Conservation (phyloP, 805 yeast genomes). For the Candida pseudofarinosa region DNA sequence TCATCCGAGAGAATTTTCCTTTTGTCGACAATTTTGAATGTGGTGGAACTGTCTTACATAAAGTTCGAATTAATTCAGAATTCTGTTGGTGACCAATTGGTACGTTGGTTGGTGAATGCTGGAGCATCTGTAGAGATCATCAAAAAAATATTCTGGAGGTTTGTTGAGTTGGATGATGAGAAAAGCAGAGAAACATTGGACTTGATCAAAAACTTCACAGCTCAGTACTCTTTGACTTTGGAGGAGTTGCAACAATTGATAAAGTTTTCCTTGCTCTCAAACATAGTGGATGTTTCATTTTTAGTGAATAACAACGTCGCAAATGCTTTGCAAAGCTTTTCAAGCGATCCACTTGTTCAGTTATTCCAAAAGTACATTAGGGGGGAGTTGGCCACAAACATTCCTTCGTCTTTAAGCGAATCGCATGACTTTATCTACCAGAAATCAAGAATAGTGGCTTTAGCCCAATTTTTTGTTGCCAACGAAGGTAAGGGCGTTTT, state of each 20-base stretch:
- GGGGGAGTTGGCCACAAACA: slow-evolving; percentile 28
- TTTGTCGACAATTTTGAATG: slow-evolving; percentile 27
- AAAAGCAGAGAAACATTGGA: slow-evolving; percentile 28
- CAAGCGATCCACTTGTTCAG: slow-evolving; percentile 23
- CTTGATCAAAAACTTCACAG: slow-evolving; percentile 33
- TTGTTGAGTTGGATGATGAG: slow-evolving; percentile 31
- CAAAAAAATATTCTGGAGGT: slow-evolving; percentile 33
- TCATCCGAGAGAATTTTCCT: slow-evolving; percentile 29
- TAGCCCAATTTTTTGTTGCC: slow-evolving; percentile 34
- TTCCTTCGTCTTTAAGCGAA: slow-evolving; percentile 15
- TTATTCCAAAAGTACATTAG: slow-evolving; percentile 30
- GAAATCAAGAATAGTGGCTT: slow-evolving; percentile 38
- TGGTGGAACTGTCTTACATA: slow-evolving; percentile 25
- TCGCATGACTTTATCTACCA: slow-evolving; percentile 21
- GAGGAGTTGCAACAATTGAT: slow-evolving; percentile 29
- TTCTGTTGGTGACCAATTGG: slow-evolving; percentile 35
- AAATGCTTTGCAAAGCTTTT: slow-evolving; percentile 23
- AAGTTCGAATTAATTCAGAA: slow-evolving; percentile 30
- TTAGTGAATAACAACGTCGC: slow-evolving; percentile 40
- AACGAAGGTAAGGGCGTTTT: slow-evolving; percentile 24
- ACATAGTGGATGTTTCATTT: slow-evolving; percentile 38
- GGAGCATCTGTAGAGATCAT: slow-evolving; percentile 26
- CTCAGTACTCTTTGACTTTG: slow-evolving; percentile 16
- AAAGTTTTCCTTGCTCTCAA: slow-evolving; percentile 32
- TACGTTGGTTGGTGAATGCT: slow-evolving; percentile 31